Percentiles rank a stretch among this genome's conserved stretches.
Evolutionary conservation across 768 basidiomycete genomes (phyloP).

Genomic region (Clavulina sp.): DNA sequence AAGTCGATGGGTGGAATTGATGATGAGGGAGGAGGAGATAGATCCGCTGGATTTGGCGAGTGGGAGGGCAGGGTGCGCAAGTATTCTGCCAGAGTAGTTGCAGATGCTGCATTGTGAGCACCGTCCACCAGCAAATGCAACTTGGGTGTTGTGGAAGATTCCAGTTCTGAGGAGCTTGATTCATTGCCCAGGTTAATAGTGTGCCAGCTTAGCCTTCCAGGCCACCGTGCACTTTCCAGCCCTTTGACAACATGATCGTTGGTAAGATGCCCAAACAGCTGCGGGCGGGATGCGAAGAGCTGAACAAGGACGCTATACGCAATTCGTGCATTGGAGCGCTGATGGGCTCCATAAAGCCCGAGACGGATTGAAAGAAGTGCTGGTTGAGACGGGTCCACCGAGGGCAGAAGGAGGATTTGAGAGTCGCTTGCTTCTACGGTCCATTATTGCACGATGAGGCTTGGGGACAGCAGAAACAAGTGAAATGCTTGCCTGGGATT

Average conservation of each 20-base stretch:
- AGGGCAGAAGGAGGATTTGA: not conserved
- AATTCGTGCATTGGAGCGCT: conserved; percentile 65
- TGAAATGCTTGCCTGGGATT: not conserved
- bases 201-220: conserved; percentile 60
- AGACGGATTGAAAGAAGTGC: conserved; percentile 26
- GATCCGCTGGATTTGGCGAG: no score
- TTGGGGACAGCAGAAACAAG: no score
- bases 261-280: conserved; percentile 24
- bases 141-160: conserved; percentile 14
- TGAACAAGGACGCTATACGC: conserved; percentile 41
- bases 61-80: conserved; percentile 29
- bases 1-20: no score
- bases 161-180: no score
- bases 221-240: conserved; percentile 48
- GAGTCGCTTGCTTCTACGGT: not conserved
- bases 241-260: conserved; percentile 35
- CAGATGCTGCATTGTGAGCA: conserved; percentile 79
- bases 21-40: conserved; percentile 17
- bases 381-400: no score
- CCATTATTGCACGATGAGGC: not conserved
- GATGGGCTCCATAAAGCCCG: conserved; percentile 65
- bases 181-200: conserved; percentile 18
- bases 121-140: conserved; percentile 65
- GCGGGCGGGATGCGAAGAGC: conserved; percentile 19
- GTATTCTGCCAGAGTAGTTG: conserved; percentile 48